Base-by-base conservation (phyloP, 306 rosid species). In the Dalbergia cultrata region DNA sequence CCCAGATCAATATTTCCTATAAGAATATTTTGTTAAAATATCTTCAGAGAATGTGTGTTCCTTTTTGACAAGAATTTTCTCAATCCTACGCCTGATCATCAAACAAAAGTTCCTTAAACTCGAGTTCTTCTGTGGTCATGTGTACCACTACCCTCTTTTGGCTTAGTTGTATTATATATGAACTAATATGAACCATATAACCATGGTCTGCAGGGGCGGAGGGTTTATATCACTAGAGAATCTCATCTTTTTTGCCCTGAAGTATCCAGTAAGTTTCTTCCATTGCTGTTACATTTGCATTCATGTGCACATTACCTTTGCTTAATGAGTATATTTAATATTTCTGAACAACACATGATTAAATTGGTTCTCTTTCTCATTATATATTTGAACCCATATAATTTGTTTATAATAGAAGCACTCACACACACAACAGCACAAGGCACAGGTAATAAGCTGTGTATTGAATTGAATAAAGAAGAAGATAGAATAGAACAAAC, bases 191-290 rank as follows among this genome's bases (percentile, higher is more conserved):
- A 86, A 64, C 60, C 56, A 74, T 75, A 14, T 41, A 41, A 69
- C 72, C 80, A 49, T 82, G 78, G 57, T 71, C 79, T 87, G 78
- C 85, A 95, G 99, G 92, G 98, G 99, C 72, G 99, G 98, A 49
- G 99, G 99, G 43, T 91, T 80, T 84, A 85, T 95, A 80, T 95
- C 99, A 64, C 71, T 95, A 87, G 98, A 93, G 90, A 95, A 95
- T 83, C 99, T 95, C 16, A 95, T 91, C 81, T 95, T 85, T 85
- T 95, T 93, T 78, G 96, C 96, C 16, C 86, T 61, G 79, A 86
- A 83, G 37, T 95, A 90, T 88, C 98, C 95, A 53, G 99, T 95
- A 83, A 68, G 95, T 86, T 80, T 81, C 54, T 88, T 72, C 77
- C 49, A 31, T 45, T 80, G 64, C 69, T 78, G 34, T 61, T 77